Evolutionary conservation across 352 stramenopile genomes (phyloP), one percentile per base, ranked within the genome.

Genomic region (Globisporangium cederbergense): DNA sequence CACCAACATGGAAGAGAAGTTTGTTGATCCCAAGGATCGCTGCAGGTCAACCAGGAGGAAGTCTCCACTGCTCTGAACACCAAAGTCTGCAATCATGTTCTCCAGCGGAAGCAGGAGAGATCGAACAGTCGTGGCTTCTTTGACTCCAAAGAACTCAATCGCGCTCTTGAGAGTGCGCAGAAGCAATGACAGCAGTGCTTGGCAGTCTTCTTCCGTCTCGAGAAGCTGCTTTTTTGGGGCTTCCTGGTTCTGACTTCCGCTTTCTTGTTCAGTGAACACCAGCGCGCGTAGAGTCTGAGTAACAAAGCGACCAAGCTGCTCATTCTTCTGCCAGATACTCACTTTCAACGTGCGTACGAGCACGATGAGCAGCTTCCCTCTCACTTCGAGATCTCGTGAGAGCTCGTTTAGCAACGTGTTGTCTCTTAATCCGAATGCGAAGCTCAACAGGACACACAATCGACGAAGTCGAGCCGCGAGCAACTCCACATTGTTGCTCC

Each of bases 361-460:
- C 7, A 53, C 13, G 4, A 66, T 13, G 32, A 72, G 16, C 18
- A 66, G 52, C 3, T 42, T 34, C 2, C 54, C 56, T 22, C 47
- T 51, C 61, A 67, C 71, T 13, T 62, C 46, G 52, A 76, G 68
- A 16, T 64, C 51, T 25, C 60, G 60, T 7, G 34, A 60, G 47
- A 70, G 69, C 34, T 47, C 64, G 63, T 73, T 64, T 3, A 68
- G 5, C 14, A 54, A 9, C 4, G 9, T 4, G 11, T n/a, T 32
- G 1, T 36, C 25, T 20, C 13, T 20, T 28, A 32, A 30, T 16
- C 69, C 61, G 43, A 57, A 61, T 14, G 64, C 53, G 22, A 49
- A 52, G 63, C 74, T 73, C 60, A 87, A 58, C 50, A 83, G 38
- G 20, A 81, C 16, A 25, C 76, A 82, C 8, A 82, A 22, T 18